Evolutionary conservation across 2,329 filamentous ascomycete species (phyloP).

Genomic region (Epicoccum nigrum): DNA sequence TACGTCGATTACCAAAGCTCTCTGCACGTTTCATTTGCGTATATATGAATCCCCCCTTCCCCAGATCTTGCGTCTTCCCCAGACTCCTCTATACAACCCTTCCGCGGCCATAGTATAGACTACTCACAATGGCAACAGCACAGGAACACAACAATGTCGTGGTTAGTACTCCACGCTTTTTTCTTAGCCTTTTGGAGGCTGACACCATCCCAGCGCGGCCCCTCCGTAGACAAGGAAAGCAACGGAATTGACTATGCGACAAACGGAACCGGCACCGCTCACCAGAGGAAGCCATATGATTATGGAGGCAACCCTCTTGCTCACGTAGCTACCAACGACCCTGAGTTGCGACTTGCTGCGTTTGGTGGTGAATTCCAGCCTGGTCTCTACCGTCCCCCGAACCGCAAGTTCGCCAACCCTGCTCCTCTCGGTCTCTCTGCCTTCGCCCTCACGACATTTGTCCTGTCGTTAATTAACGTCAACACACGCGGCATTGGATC

Average conservation of each 20-base stretch:
- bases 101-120: conserved; percentile 4
- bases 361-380: conserved; percentile 61
- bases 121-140: conserved; percentile 51
- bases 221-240: conserved; percentile 39
- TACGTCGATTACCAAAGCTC: conserved; percentile 37
- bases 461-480: conserved; percentile 60
- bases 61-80: conserved; percentile 36
- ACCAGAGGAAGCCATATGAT: conserved; percentile 55
- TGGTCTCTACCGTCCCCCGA: conserved; percentile 53
- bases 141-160: conserved; percentile 44
- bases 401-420: conserved; percentile 63
- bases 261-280: conserved; percentile 27
- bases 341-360: conserved; percentile 52
- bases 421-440: conserved; percentile 66
- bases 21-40: conserved; percentile 30
- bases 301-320: conserved; percentile 60
- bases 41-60: conserved; percentile 44
- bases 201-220: conserved; percentile 26
- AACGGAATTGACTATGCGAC: conserved; percentile 51
- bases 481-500: conserved; percentile 50
- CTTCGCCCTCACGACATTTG: conserved; percentile 70
- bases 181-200: conserved; percentile 6
- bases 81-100: conserved; percentile 21
- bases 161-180: conserved; percentile 27
- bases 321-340: conserved; percentile 57